Conservation (phyloP, 78 protist genomes). For the Monocercomonoides exilis region DNA sequence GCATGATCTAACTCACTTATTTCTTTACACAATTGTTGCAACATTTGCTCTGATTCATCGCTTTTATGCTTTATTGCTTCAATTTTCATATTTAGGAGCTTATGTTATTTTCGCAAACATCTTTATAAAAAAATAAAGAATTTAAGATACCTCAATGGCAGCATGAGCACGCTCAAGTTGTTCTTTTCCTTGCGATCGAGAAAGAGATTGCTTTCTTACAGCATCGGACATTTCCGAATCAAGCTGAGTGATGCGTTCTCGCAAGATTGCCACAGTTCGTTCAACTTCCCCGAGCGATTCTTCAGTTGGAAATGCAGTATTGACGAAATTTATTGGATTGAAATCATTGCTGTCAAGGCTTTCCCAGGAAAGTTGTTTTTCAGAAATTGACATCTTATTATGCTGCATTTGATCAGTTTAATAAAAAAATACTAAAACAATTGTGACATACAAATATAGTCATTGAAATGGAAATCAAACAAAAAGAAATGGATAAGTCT, state of each 20-base stretch:
- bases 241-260: not conserved
- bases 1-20: not conserved
- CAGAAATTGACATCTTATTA: too few species aligned
- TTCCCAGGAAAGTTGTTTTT: not conserved
- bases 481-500: not conserved
- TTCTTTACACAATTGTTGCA: not conserved
- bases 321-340: not conserved
- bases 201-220: not conserved
- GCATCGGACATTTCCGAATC: not conserved
- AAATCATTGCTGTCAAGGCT: not conserved
- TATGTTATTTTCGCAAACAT: too few species aligned
- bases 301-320: not conserved
- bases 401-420: too few species aligned
- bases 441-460: too few species aligned
- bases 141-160: not conserved
- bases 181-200: not conserved
- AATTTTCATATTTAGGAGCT: not conserved
- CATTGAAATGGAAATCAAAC: too few species aligned
- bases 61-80: not conserved
- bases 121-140: too few species aligned
- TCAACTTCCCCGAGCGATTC: not conserved
- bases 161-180: not conserved
- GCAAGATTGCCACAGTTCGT: not conserved
- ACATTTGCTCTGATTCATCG: not conserved
- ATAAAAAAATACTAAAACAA: too few species aligned